Evolutionary conservation across 345 rosid species (phyloP), one percentile per base, ranked within the genome.

Genomic region (Brassica incana): DNA sequence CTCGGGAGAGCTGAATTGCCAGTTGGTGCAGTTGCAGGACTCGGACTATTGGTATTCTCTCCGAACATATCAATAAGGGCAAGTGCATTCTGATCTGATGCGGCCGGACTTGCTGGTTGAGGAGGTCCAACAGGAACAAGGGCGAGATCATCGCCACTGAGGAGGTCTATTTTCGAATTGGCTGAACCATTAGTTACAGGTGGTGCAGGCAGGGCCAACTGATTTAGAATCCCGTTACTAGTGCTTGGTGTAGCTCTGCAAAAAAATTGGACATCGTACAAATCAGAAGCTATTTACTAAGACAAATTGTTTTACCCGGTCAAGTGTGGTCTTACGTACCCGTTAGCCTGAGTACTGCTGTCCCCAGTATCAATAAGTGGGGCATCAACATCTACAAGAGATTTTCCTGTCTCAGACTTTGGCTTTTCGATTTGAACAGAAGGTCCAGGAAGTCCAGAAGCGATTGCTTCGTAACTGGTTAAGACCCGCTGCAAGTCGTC

Each of bases 401-500:
- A 84, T 65, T 82, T 85, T 77, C 85, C 84, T 67, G 93, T 69
- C 82, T 86, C 89, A 69, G 85, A 68, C 84, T 86, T 89, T 67
- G 89, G 85, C 76, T 89, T 85, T 75, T 83, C 88, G 1, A 78
- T 59, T 73, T 67, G 84, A 77, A 36, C 71, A 84, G 87, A 69
- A 78, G 83, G 83, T 83, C 94, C 94, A 56, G 81, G 84, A 15
- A 30, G 9, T 61, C 84, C 84, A n/a, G 97, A 88, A 83, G 97
- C 84, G 78, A 96, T 81, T 74, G 91, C 83, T 85, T 96, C 97
- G 70, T 96, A 95, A 83, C 86, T 96, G 66, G 92, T 92, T 72
- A 96, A 86, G 72, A 96, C 83, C 65, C 93, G 97, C 82, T 96
- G 97, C 97, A 96, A 86, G 85, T 93, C 98, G 82, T 96, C 99